phyloP scores from a whole-genome alignment of 2,329 filamentous ascomycete species.

The Colletotrichum limetticola region DNA sequence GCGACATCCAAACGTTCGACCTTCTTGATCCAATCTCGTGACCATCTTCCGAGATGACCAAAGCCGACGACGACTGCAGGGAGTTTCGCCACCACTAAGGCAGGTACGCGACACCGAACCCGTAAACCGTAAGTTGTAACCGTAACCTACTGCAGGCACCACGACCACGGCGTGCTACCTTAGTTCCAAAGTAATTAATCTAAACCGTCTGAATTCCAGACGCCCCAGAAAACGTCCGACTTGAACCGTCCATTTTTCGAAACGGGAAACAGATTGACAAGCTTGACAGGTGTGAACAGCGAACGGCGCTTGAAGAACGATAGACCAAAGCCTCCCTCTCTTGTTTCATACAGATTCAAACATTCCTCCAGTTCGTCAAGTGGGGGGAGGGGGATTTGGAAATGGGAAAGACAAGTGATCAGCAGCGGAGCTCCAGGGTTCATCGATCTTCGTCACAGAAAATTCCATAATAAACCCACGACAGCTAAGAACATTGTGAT shows the following conservation, averaged over 20 bases:
- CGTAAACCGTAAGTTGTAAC: not conserved
- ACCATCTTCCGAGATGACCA: not conserved
- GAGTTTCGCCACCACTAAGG: conserved; percentile 4
- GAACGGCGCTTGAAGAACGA: not conserved
- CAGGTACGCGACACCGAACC: conserved; percentile 10
- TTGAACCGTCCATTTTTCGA: not conserved
- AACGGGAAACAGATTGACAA: conserved; percentile 7
- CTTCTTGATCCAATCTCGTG: not conserved
- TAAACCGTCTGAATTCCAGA: conserved; percentile 21
- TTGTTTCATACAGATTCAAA: conserved; percentile 32
- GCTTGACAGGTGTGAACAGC: not conserved
- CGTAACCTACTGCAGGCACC: not conserved
- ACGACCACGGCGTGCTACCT: too few relatives aligned
- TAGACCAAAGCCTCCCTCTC: not conserved
- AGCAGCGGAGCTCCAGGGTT: too few relatives aligned
- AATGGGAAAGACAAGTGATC: too few relatives aligned
- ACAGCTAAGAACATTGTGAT: not conserved
- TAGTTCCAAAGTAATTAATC: conserved; percentile 4
- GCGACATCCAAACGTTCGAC: not conserved
- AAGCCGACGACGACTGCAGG: not conserved
- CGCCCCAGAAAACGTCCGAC: conserved; percentile 6
- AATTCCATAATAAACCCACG: not conserved
- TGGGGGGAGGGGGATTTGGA: not conserved
- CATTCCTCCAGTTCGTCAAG: conserved; percentile 4
- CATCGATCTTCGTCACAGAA: not conserved